Evolutionary conservation across 148 eudicot genomes (phyloP).

Genomic region (Talinum fruticosum): DNA sequence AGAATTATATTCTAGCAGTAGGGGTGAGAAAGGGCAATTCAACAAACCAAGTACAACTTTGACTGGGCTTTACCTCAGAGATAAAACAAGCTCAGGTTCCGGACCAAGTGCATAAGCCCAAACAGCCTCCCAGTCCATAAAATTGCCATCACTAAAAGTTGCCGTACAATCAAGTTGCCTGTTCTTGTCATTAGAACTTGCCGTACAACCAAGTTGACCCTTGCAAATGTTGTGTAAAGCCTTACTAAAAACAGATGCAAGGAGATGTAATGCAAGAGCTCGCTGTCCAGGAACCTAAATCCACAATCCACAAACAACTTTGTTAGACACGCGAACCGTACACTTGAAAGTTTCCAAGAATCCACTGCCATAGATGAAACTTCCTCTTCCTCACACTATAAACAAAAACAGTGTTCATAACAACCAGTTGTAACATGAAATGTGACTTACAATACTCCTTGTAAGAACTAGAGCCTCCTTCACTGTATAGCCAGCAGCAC

Average conservation of each 20-base stretch:
- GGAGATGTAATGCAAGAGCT: constrained; percentile 75
- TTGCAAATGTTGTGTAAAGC: constrained; percentile 47
- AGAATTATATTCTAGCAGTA: background rate
- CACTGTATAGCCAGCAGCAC: constrained; percentile 88
- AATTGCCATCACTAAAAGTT: constrained; percentile 5
- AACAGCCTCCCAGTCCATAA: constrained; percentile 77
- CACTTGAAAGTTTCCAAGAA: constrained; percentile 14
- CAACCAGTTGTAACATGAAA: constrained; percentile 3
- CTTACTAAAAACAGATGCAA: constrained; percentile 61
- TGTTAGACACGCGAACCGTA: background rate
- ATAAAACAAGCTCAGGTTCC: constrained; percentile 89
- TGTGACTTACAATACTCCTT: constrained; percentile 81
- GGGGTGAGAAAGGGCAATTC: background rate
- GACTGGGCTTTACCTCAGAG: constrained; percentile 54
- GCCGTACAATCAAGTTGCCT: constrained; percentile 3
- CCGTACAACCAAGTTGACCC: constrained; percentile 33
- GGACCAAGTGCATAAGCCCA: constrained; percentile 98
- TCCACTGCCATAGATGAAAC: background rate
- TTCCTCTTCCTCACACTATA: background rate
- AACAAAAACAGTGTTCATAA: background rate
- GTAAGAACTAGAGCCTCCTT: constrained; percentile 85
- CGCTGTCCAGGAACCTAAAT: constrained; percentile 86
- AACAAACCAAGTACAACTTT: background rate
- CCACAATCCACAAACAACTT: background rate
- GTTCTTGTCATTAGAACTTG: constrained; percentile 18